Base-by-base conservation (phyloP, 192 early-diverging fungal genomes). In the Pilaira anomala region DNA sequence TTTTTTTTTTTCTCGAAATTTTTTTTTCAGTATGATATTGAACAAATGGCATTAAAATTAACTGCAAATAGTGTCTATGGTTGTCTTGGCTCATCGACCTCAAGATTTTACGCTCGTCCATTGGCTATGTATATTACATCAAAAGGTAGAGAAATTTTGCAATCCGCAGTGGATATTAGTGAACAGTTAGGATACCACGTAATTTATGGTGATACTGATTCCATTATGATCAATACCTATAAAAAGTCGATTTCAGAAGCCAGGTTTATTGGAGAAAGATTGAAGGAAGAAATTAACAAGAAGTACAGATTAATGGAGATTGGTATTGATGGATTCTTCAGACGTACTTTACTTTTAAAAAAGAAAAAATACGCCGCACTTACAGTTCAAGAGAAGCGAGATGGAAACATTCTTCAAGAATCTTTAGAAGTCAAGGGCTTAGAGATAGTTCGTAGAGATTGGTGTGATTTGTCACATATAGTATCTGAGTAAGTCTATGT, bases 1-100 rank as follows among this genome's bases (percentile, higher is more conserved):
- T n/a, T n/a, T n/a, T n/a, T n/a, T n/a, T n/a, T n/a, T n/a, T n/a
- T n/a, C n/a, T 9, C 11, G 5, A 36, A 18, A 1, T 39, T 22
- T 0, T 21, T 16, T 21, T 16, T 21, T 39, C 62, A 96, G 83
- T 89, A 87, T 62, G 83, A 99, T 62, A 94, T 96, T 75, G 87
- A 95, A 12, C 97, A 99, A 68, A 82, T 83, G 58, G 97, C 91
- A 50, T 81, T 97, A 29, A 99, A 99, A 65, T 79, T 99, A 24
- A 99, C 97, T 5, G 97, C 97, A 48, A 99, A 99, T 77, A 88
- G 85, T 52, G 97, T 99, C 95, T 99, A 99, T 72, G 97, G 97
- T n/a, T 99, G 96, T 76, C 78, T 99, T 36, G 97, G 97, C 11
- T 96, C 92, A 65, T 70, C 87, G 1, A 81, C 90, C 45, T 98